These are phyloP conservation scores for Betula pendula DNA, from an alignment of 306 rosid genomes.

Conservation along the genomic window DNA sequence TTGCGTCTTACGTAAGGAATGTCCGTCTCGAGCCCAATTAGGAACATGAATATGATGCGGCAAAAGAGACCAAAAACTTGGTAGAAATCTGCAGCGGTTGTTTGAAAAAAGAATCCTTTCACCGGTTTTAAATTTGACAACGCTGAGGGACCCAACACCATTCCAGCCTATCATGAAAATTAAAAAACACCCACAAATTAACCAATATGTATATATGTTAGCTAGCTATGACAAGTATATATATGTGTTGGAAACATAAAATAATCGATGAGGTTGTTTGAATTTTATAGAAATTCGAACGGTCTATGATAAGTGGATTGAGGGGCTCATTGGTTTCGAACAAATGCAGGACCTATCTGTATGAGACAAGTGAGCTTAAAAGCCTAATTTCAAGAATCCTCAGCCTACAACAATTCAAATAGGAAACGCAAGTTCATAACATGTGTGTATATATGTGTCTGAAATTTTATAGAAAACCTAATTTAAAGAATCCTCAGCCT, in stretches of 20 bases:
- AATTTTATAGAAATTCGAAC: too few species aligned
- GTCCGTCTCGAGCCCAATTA: conserved; percentile 76
- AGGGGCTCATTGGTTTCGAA: too few species aligned
- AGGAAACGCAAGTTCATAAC: not conserved
- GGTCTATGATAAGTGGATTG: too few species aligned
- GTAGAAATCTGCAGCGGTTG: conserved; percentile 69
- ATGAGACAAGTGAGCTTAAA: too few species aligned
- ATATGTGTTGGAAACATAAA: too few species aligned
- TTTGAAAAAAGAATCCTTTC: conserved; percentile 49
- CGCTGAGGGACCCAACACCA: conserved; percentile 72
- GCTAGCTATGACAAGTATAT: not conserved
- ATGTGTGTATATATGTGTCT: not conserved
- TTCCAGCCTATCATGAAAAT: conserved; percentile 60
- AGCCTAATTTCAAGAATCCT: too few species aligned
- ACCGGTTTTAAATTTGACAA: conserved; percentile 54
- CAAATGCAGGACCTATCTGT: too few species aligned
- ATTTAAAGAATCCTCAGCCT: too few species aligned
- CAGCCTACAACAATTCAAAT: not conserved
- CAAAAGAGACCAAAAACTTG: conserved; percentile 82
- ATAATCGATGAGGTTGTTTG: not conserved
- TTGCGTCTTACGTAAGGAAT: conserved; percentile 41
- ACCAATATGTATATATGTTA: not conserved
- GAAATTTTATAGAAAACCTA: too few species aligned
- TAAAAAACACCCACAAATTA: conserved; percentile 11
- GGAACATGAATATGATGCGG: conserved; percentile 78